These are phyloP conservation scores for Peniophora sp. DNA, from an alignment of 1,284 basidiomycete genomes.

Conservation along the genomic window DNA sequence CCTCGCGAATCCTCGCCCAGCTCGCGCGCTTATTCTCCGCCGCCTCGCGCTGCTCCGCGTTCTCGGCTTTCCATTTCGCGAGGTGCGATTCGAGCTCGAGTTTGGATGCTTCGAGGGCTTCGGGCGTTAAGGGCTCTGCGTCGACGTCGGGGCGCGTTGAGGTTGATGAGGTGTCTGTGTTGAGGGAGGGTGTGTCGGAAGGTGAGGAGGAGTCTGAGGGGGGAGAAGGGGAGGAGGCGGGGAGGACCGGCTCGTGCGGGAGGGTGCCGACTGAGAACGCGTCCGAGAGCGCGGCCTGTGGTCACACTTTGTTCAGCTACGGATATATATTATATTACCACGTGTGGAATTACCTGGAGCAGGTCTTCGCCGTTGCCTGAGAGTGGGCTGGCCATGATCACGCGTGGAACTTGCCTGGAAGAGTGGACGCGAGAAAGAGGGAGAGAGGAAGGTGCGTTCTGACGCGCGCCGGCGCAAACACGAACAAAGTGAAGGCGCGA, in stretches of 20 bases:
- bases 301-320: background rate
- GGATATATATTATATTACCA: background rate
- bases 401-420: too few species aligned
- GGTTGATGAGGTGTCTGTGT: constrained; percentile 4
- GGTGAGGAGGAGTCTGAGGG: constrained; percentile 2
- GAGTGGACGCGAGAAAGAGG: too few species aligned
- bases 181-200: background rate
- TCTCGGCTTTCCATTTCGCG: constrained; percentile 65
- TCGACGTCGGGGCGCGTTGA: constrained; percentile 1
- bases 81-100: constrained; percentile 64
- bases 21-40: constrained; percentile 65
- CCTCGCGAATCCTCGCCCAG: constrained; percentile 54
- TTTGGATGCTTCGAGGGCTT: constrained; percentile 40
- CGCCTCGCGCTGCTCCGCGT: constrained; percentile 65
- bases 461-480: too few species aligned
- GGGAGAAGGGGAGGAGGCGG: constrained; percentile 6
- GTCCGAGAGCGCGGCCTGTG: constrained; percentile 13
- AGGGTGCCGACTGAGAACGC: constrained; percentile 15
- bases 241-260: constrained; percentile 7
- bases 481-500: too few species aligned
- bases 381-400: too few species aligned
- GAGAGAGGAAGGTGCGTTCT: too few species aligned
- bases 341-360: too few species aligned
- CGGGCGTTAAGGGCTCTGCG: constrained; percentile 4
- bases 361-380: too few species aligned